Evolutionary conservation across 2,329 filamentous ascomycete species (phyloP), one percentile per base, ranked within the genome.

Genomic region (Penicillium nordicum): DNA sequence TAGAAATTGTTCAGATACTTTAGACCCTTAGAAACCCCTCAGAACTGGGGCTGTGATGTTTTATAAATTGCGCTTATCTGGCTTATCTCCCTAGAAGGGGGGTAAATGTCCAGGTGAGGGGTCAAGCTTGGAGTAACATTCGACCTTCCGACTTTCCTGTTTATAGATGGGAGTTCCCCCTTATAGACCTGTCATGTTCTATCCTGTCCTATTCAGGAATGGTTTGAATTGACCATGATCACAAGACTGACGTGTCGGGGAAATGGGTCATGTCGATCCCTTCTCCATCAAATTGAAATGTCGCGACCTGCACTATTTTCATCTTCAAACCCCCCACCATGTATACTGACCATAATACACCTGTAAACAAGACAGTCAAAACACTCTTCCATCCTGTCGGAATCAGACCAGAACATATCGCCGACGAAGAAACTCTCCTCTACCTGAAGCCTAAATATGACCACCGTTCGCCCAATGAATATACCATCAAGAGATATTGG

Each of bases 351-450:
- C 5, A 23, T 23, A 32, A 11, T 8, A 34, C 12, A 3, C 18
- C 50, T 10, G 43, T 41, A 30, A 29, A n/a, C 14, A 50, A 41
- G 6, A 23, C 37, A 14, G 38, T 50, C 30, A 55, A 44, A 3
- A 21, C 11, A 34, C 38, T 55, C 7, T 25, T 23, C 4, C 32
- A 50, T 10, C 60, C 62, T 2, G 57, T 69, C 32, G 67, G 61
- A 45, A 60, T 68, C 21, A 64, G 67, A 29, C 55, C 42, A 18
- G 67, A 69, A 30, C 61, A 62, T 30, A 59, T 69, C 30, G 59
- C 65, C 18, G 60, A 64, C 2, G 56, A 58, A 25, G 61, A 65
- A 52, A 59, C 62, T 32, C 30, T 32, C 9, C 60, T 69, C 5
- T 59, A 65, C n/a, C 30, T 69, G 5, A 38, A 56, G 25, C 64